phyloP scores from a whole-genome alignment of 441 rosid genomes.

The Pelargonium exstipulatum region DNA sequence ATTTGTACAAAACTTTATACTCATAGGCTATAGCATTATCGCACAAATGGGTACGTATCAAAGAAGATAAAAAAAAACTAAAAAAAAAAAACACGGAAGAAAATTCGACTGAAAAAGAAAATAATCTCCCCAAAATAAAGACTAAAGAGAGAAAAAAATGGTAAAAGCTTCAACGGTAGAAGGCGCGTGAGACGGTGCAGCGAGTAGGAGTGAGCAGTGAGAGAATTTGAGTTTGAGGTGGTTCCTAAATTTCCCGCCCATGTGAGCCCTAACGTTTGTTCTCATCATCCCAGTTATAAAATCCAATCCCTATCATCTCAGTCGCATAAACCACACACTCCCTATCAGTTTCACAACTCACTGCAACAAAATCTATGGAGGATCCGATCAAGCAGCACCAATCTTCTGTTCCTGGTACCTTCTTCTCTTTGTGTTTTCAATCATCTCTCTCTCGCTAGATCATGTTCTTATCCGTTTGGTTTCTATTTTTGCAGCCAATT shows the following conservation, averaged over 20 bases:
- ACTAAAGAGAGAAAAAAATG: too few species aligned
- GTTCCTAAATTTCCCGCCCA: background rate
- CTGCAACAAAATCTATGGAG: background rate
- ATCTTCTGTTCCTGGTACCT: background rate
- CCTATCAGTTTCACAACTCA: background rate
- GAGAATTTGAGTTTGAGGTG: too few species aligned
- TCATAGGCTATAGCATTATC: too few species aligned
- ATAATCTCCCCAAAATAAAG: too few species aligned
- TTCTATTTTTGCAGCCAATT: background rate
- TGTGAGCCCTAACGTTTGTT: background rate
- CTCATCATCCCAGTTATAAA: background rate
- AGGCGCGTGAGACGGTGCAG: too few species aligned
- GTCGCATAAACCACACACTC: background rate
- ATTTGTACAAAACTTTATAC: too few species aligned
- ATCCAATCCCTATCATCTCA: background rate
- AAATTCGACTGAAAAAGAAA: too few species aligned
- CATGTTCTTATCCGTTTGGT: background rate
- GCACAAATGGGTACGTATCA: too few species aligned
- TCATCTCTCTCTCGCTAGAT: background rate
- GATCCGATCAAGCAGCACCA: slow-evolving; percentile 6
- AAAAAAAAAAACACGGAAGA: background rate
- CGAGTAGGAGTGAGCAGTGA: too few species aligned
- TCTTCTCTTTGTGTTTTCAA: background rate
- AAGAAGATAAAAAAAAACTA: too few species aligned
- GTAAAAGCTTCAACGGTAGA: too few species aligned